Evolutionary conservation across 345 rosid species (phyloP), one percentile per base, ranked within the genome.

Genomic region (Brassica carinata): DNA sequence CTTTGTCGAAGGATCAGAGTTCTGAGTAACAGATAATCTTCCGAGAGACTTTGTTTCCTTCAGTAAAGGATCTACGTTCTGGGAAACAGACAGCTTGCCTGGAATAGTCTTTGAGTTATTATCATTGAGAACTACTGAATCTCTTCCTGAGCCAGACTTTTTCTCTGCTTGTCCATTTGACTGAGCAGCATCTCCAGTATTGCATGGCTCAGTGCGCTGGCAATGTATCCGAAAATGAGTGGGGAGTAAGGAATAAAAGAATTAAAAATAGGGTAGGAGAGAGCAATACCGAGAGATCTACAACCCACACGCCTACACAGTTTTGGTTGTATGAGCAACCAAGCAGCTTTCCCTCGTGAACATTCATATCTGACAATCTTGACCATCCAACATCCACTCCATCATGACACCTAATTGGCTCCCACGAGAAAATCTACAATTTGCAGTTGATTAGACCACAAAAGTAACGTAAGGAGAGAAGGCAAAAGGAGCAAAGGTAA

Each of bases 321-420:
- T 90, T 95, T 84, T 95, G 99, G 83, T 96, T 96, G 82, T 87
- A 93, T 9, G 99, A 96, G 90, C 99, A 96, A 65, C 96, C 98
- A 72, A 96, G 98, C 77, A 96, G 99, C 88, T 96, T 96, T 61
- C 97, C 99, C 83, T 93, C 98, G 29, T 93, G 94, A 79, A 96
- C 90, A 88, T 90, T 92, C 82, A 96, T 94, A 86, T 96, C 99
- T 29, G 94, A 90, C 89, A 93, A 85, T 85, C 78, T 93, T 74
- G 99, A 93, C 99, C 99, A 96, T 82, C 99, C 99, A 85, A 96
- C 98, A 86, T 96, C 99, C 83, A 93, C 97, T 34, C 87, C 79
- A 82, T 91, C 96, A 81, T 93, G 96, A 79, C 97, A 89, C 81
- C 89, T 79, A 76, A 93, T 88, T 23, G 99, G 99, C 83, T 96